phyloP scores from a whole-genome alignment of 495 filamentous ascomycete genomes.

The Lophiostoma macrostomum region DNA sequence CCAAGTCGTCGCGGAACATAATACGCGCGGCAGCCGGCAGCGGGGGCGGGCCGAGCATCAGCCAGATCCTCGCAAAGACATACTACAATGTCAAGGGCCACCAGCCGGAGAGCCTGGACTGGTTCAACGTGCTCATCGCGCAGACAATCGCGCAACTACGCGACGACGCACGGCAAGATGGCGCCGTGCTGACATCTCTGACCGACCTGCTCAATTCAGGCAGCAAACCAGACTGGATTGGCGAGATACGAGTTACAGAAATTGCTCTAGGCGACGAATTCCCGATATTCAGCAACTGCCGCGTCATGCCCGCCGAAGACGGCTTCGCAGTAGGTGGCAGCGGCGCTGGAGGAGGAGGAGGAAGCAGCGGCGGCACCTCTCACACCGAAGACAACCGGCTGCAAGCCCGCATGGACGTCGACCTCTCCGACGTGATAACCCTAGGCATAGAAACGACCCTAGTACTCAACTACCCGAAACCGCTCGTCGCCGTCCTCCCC shows the following conservation, averaged over 20 bases:
- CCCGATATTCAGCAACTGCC: conserved; percentile 97
- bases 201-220: conserved; percentile 79
- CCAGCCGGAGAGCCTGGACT: conserved; percentile 97
- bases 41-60: conserved; percentile 56
- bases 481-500: conserved; percentile 82
- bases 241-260: conserved; percentile 90
- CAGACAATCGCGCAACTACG: conserved; percentile 96
- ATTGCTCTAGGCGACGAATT: conserved; percentile 93
- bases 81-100: conserved; percentile 97
- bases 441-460: conserved; percentile 91
- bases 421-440: conserved; percentile 91
- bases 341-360: conserved; percentile 1
- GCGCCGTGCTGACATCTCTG: conserved; percentile 93
- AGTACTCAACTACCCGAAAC: conserved; percentile 88
- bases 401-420: conserved; percentile 96
- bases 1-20: conserved; percentile 38
- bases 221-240: conserved; percentile 84
- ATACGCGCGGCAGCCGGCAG: conserved; percentile 50
- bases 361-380: conserved; percentile 15
- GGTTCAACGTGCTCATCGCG: conserved; percentile 97
- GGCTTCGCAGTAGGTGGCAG: too few species aligned
- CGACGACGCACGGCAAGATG: conserved; percentile 81
- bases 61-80: conserved; percentile 90
- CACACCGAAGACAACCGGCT: conserved; percentile 60
- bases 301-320: conserved; percentile 82